A percentile compares a stretch with the other conserved stretches of the same genome.
These are phyloP conservation scores for Apiosordaria backusii DNA, from an alignment of 495 filamentous ascomycete species.

Conservation along the genomic window DNA sequence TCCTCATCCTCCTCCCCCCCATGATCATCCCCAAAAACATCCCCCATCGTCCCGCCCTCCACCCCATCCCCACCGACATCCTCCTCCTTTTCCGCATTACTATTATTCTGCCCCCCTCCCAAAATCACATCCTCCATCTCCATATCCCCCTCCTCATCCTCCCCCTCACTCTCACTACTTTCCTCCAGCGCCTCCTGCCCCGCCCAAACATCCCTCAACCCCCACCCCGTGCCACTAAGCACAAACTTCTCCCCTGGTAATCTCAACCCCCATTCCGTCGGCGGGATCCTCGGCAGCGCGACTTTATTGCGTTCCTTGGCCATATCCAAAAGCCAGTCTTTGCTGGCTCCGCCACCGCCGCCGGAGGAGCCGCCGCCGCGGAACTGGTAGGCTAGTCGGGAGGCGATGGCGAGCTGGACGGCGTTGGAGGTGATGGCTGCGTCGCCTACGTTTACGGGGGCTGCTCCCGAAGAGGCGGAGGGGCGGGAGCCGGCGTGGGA, in stretches of 20 bases:
- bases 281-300: constrained; percentile 66
- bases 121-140: constrained; percentile 31
- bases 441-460: constrained; percentile 46
- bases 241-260: constrained; percentile 91
- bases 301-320: constrained; percentile 79
- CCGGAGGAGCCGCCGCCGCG: constrained; percentile 40
- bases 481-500: constrained; percentile 49
- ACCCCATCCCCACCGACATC: constrained; percentile 35
- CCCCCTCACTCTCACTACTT: constrained; percentile 53
- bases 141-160: constrained; percentile 36
- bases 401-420: constrained; percentile 49
- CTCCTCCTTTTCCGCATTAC: constrained; percentile 42
- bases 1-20: constrained; percentile 36
- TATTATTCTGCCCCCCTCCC: constrained; percentile 37
- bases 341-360: constrained; percentile 56
- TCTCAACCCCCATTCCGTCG: constrained; percentile 75
- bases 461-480: constrained; percentile 41
- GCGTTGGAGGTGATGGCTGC: constrained; percentile 44
- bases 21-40: constrained; percentile 42
- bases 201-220: constrained; percentile 73
- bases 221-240: constrained; percentile 80
- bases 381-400: constrained; percentile 51
- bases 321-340: constrained; percentile 82
- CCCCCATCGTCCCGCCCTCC: constrained; percentile 47
- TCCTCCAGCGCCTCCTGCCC: constrained; percentile 41